A percentile compares a stretch with the other conserved stretches of the same genome.
phyloP scores from a whole-genome alignment of 805 yeast species.

The Lipomyces anomalus region DNA sequence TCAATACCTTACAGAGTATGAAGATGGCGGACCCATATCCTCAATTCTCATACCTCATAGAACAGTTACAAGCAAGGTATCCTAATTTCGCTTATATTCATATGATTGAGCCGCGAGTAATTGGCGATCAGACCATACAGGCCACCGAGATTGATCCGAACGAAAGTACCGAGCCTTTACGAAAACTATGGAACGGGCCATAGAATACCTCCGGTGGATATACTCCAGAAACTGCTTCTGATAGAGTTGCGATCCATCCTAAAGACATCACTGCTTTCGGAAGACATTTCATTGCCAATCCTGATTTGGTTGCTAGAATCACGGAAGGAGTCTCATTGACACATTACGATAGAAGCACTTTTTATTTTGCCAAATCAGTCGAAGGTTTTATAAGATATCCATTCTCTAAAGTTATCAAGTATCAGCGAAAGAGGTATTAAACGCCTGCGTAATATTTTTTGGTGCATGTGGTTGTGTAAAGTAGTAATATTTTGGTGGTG shows the following conservation, averaged over 20 bases:
- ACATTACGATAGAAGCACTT: constrained; percentile 44
- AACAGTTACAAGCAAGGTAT: constrained; percentile 40
- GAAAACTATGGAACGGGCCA: constrained; percentile 17
- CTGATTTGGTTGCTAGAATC: constrained; percentile 46
- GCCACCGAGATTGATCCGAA: constrained; percentile 7
- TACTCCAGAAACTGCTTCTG: constrained; percentile 16
- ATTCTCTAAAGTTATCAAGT: background rate
- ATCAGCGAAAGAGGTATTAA: background rate
- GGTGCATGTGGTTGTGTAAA: background rate
- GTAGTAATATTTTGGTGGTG: background rate
- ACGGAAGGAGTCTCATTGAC: constrained; percentile 38
- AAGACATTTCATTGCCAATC: constrained; percentile 48
- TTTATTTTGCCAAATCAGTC: constrained; percentile 34
- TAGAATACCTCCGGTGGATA: constrained; percentile 25
- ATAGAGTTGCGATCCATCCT: constrained; percentile 1
- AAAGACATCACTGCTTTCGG: constrained; percentile 38
- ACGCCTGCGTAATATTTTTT: background rate
- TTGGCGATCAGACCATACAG: constrained; percentile 23
- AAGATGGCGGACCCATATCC: constrained; percentile 34
- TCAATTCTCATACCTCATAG: constrained; percentile 39
- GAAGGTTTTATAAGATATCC: constrained; percentile 5
- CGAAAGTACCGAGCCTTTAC: constrained; percentile 8
- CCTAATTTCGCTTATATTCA: constrained; percentile 39
- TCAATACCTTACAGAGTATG: constrained; percentile 32
- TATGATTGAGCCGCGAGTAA: constrained; percentile 44